A percentile compares a stretch with the other conserved stretches of the same genome.
Evolutionary conservation across 1,284 basidiomycete genomes (phyloP).

Genomic region (Boletellus sp.): DNA sequence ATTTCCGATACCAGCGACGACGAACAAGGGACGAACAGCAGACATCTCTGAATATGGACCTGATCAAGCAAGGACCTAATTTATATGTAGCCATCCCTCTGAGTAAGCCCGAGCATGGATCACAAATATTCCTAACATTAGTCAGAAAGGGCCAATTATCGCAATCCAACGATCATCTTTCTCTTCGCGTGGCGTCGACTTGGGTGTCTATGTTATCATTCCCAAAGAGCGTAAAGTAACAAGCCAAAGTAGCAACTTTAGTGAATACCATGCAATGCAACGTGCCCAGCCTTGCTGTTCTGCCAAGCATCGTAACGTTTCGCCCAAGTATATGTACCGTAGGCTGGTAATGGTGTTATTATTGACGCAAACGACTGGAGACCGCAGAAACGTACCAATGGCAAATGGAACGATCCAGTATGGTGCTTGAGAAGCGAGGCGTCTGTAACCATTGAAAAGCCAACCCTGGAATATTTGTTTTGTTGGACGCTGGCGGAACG

Average conservation of each 20-base stretch:
- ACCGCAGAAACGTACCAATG: conserved; percentile 55
- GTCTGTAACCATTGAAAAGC: conserved; percentile 85
- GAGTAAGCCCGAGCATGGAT: conserved; percentile 20
- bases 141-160: conserved; percentile 8
- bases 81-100: background rate
- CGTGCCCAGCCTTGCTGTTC: conserved; percentile 79
- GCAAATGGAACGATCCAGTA: conserved; percentile 82
- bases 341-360: conserved; percentile 49
- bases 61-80: background rate
- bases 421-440: conserved; percentile 69
- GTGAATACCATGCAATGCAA: conserved; percentile 42
- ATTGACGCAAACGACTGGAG: background rate
- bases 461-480: conserved; percentile 71
- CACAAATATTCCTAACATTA: conserved; percentile 15
- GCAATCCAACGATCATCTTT: conserved; percentile 5
- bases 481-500: conserved; percentile 74
- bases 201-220: conserved; percentile 18
- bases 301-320: conserved; percentile 67
- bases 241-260: conserved; percentile 14
- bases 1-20: conserved; percentile 56
- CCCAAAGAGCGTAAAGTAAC: conserved; percentile 12
- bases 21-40: conserved; percentile 40
- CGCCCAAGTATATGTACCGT: conserved; percentile 82
- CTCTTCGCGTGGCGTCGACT: background rate
- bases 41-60: conserved; percentile 29